Percentiles rank a stretch among this genome's conserved stretches.
phyloP scores from a whole-genome alignment of 2,329 filamentous ascomycete species.

The Curvularia eragrostidis region DNA sequence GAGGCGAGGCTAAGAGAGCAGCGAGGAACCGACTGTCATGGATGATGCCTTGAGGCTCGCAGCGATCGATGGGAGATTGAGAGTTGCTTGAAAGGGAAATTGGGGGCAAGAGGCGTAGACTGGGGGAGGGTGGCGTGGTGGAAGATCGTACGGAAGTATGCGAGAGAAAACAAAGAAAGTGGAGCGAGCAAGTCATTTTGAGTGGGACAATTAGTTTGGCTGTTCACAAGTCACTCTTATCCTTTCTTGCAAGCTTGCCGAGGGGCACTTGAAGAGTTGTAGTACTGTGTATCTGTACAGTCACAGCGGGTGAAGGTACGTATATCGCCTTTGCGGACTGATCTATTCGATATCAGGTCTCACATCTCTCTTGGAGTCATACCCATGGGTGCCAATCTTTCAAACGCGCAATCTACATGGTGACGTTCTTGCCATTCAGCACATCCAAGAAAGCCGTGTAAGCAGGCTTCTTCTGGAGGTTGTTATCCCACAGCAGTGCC shows the following conservation, averaged over 20 bases:
- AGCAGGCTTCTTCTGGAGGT: constrained; percentile 43
- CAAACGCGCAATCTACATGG: not conserved
- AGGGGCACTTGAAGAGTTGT: not conserved
- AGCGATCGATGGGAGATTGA: constrained; percentile 22
- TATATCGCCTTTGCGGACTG: not conserved
- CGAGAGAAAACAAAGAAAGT: not conserved
- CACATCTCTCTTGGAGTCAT: not conserved
- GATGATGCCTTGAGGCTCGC: constrained; percentile 26
- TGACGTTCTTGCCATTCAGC: constrained; percentile 22
- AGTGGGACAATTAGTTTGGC: not conserved
- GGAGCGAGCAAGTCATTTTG: not conserved
- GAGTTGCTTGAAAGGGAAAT: constrained; percentile 19
- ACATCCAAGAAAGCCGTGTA: constrained; percentile 38
- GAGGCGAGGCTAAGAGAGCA: constrained; percentile 4
- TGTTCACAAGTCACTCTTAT: not conserved
- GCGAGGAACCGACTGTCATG: constrained; percentile 12
- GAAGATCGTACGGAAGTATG: not conserved
- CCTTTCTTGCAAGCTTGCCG: not conserved
- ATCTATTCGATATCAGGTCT: not conserved
- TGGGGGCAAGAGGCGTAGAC: not conserved
- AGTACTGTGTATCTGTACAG: not conserved
- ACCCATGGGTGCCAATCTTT: not conserved
- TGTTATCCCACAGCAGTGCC: constrained; percentile 42
- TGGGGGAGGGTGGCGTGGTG: not conserved
- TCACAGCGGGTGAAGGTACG: not conserved